phyloP scores from a whole-genome alignment of 2,329 filamentous ascomycete species.

The Diaporthe capsici region DNA sequence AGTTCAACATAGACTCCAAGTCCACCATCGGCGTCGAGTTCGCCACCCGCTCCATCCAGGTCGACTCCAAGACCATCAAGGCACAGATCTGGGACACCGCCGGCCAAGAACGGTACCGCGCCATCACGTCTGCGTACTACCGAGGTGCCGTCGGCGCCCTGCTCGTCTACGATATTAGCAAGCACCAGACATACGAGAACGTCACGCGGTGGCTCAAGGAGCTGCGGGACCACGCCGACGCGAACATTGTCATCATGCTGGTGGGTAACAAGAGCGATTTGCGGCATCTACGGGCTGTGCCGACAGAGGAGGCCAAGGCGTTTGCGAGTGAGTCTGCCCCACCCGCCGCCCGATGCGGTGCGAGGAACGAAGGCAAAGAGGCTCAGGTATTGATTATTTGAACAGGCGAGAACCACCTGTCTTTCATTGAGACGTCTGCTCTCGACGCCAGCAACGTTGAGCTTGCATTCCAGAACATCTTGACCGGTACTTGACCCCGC shows the following conservation, averaged over 20 bases:
- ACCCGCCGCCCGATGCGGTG: background rate
- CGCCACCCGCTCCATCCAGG: slow-evolving; percentile 97
- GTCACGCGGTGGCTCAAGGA: slow-evolving; percentile 99
- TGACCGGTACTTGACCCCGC: slow-evolving; percentile 81
- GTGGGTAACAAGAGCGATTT: slow-evolving; percentile 99
- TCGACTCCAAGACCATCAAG: slow-evolving; percentile 99
- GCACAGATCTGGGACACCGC: slow-evolving; percentile 99
- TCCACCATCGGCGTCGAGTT: slow-evolving; percentile 99
- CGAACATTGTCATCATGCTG: slow-evolving; percentile 99
- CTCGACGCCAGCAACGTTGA: slow-evolving; percentile 99
- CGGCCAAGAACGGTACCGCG: slow-evolving; percentile 98
- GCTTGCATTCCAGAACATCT: slow-evolving; percentile 98
- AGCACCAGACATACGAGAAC: slow-evolving; percentile 99
- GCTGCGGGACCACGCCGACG: slow-evolving; percentile 96
- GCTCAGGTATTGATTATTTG: slow-evolving; percentile 46
- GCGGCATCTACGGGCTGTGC: slow-evolving; percentile 95
- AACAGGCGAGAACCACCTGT: slow-evolving; percentile 94
- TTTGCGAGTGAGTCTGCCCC: slow-evolving; percentile 81
- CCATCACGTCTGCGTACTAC: slow-evolving; percentile 99
- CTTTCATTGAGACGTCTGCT: slow-evolving; percentile 99
- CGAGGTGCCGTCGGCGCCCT: slow-evolving; percentile 96
- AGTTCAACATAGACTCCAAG: slow-evolving; percentile 99
- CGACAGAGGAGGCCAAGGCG: slow-evolving; percentile 96
- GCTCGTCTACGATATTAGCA: slow-evolving; percentile 99
- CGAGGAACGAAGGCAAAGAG: background rate